Conservation (phyloP, 2,329 filamentous ascomycete genomes). For the Hansfordia pulvinata region DNA sequence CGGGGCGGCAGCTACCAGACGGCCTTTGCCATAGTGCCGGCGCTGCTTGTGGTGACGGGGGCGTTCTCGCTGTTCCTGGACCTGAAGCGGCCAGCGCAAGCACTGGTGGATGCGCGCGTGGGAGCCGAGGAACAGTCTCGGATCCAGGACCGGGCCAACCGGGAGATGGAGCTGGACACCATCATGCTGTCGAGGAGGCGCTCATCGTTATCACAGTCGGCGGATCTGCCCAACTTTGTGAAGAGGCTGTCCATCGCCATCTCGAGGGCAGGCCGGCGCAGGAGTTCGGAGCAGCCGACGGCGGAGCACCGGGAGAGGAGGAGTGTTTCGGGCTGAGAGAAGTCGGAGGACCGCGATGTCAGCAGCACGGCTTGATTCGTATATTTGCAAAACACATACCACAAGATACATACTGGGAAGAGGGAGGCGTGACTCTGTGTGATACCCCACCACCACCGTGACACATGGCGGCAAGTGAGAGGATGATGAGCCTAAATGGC, state of each 20-base stretch:
- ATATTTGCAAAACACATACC: too few species aligned
- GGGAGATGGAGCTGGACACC: slow-evolving; percentile 26
- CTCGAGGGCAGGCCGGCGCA: slow-evolving; percentile 6
- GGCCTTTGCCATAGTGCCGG: slow-evolving; percentile 50
- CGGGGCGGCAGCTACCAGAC: slow-evolving; percentile 45
- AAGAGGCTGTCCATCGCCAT: slow-evolving; percentile 11
- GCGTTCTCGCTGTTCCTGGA: slow-evolving; percentile 36
- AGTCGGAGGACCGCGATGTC: too few species aligned
- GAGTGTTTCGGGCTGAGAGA: too few species aligned
- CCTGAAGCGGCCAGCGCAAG: slow-evolving; percentile 28
- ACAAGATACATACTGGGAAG: too few species aligned
- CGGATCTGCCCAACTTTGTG: slow-evolving; percentile 9
- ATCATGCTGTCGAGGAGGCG: slow-evolving; percentile 19
- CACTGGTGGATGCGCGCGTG: slow-evolving; percentile 26
- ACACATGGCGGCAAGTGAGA: too few species aligned
- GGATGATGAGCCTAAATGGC: too few species aligned
- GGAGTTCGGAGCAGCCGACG: slow-evolving; percentile 7
- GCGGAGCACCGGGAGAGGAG: slow-evolving; percentile 11
- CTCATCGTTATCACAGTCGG: slow-evolving; percentile 6
- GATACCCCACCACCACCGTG: too few species aligned
- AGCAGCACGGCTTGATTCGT: too few species aligned
- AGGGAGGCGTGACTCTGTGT: too few species aligned
- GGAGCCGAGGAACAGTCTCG: slow-evolving; percentile 17
- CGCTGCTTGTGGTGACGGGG: slow-evolving; percentile 29
- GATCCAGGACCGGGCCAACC: slow-evolving; percentile 23